These are phyloP conservation scores for Stromatinia cepivora DNA, from an alignment of 2,329 filamentous ascomycete species.

Conservation along the genomic window DNA sequence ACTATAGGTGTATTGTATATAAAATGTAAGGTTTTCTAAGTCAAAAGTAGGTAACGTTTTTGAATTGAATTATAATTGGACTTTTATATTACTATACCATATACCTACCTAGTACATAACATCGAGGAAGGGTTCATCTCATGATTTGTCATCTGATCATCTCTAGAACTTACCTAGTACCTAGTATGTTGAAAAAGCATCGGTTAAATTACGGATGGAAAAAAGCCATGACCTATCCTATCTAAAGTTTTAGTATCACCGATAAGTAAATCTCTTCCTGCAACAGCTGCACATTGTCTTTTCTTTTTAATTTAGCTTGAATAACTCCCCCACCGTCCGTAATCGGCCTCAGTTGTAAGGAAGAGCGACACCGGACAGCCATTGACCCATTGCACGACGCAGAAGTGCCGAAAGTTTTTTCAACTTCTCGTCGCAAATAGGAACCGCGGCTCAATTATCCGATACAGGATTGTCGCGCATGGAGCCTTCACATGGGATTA, in stretches of 20 bases:
- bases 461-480: constrained; percentile 30
- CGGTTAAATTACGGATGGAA: background rate
- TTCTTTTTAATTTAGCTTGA: constrained; percentile 8
- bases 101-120: too few relatives aligned
- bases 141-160: too few relatives aligned
- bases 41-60: background rate
- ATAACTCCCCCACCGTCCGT: constrained; percentile 26
- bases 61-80: background rate
- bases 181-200: background rate
- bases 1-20: background rate
- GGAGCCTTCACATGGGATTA: constrained; percentile 33
- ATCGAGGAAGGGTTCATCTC: too few relatives aligned
- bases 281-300: background rate
- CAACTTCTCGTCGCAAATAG: constrained; percentile 19
- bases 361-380: constrained; percentile 36
- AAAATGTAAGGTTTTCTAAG: background rate
- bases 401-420: constrained; percentile 26
- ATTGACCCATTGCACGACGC: constrained; percentile 29
- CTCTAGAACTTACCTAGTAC: too few relatives aligned
- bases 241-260: background rate
- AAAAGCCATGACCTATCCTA: background rate
- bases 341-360: constrained; percentile 28
- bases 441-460: constrained; percentile 24
- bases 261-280: constrained; percentile 21
- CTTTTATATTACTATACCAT: background rate